Evolutionary conservation across 2,329 filamentous ascomycete species (phyloP).

Genomic region (Aspergillus sp.): DNA sequence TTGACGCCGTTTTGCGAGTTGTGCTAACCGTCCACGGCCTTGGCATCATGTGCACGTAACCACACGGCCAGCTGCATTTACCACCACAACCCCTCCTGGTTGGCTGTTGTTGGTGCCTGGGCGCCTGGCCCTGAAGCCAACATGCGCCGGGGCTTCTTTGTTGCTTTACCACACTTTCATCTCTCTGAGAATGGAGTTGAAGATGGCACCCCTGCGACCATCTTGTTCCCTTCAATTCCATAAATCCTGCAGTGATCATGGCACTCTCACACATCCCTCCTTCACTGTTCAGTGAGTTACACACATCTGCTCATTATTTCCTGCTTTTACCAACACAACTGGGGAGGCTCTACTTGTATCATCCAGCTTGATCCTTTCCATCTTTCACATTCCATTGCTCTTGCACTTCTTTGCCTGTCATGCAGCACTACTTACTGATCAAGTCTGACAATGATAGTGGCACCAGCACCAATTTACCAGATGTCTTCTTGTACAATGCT

Average conservation of each 20-base stretch:
- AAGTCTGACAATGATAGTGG: constrained; percentile 13
- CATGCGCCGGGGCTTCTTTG: constrained; percentile 4
- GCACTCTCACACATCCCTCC: constrained; percentile 2
- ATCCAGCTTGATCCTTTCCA: constrained; percentile 2
- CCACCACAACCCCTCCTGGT: too few species aligned
- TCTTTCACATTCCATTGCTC: constrained; percentile 1
- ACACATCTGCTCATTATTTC: constrained; percentile 2
- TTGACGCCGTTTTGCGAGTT: constrained; percentile 13
- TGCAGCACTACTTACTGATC: constrained; percentile 2
- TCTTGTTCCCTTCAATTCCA: constrained; percentile 11
- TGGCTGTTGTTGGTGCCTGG: constrained; percentile 2
- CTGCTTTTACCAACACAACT: not conserved
- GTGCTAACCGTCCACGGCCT: constrained; percentile 10
- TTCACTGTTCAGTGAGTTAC: constrained; percentile 6
- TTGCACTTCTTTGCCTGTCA: constrained; percentile 1
- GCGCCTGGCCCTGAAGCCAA: not conserved
- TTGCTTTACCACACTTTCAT: constrained; percentile 6
- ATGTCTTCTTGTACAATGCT: constrained; percentile 12
- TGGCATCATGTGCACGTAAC: constrained; percentile 9
- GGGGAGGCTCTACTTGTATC: constrained; percentile 6
- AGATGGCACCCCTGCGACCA: constrained; percentile 7
- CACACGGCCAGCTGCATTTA: constrained; percentile 2
- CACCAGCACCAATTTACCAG: constrained; percentile 7
- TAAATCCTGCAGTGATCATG: constrained; percentile 10
- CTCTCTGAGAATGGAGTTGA: constrained; percentile 7